Conservation (phyloP, 345 rosid genomes). For the Lepidium sativum region DNA sequence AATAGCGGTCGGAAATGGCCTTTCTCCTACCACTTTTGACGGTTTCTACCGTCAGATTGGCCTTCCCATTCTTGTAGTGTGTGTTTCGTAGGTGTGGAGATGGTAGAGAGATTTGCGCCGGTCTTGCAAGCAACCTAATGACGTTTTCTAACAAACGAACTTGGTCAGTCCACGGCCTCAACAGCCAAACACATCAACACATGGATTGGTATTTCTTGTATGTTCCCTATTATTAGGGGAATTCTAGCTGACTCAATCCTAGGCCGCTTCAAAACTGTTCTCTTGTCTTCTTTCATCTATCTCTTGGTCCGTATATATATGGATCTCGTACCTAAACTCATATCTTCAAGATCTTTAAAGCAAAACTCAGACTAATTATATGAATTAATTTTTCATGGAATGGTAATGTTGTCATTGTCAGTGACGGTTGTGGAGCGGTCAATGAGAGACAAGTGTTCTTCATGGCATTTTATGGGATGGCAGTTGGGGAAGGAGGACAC, state of each 20-base stretch:
- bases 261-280: conserved; percentile 84
- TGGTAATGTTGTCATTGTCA: conserved; percentile 53
- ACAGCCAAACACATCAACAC: conserved; percentile 68
- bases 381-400: conserved; percentile 45
- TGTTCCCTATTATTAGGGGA: conserved; percentile 75
- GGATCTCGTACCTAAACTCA: not conserved
- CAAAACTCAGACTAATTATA: not conserved
- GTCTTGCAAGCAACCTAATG: conserved; percentile 68
- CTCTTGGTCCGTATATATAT: conserved; percentile 41
- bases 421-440: conserved; percentile 39
- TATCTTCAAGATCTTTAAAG: not conserved
- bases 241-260: conserved; percentile 70
- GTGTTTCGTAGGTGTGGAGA: conserved; percentile 55
- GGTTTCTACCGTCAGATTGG: too few relatives aligned
- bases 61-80: too few relatives aligned
- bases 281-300: conserved; percentile 50
- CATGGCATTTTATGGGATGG: conserved; percentile 54
- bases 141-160: conserved; percentile 58
- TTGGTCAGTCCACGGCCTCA: conserved; percentile 40
- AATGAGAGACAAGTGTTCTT: conserved; percentile 48
- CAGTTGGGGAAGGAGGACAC: conserved; percentile 91
- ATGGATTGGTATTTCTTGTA: conserved; percentile 71
- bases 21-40: too few relatives aligned
- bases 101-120: conserved; percentile 76
- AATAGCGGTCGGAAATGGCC: too few relatives aligned